These are phyloP conservation scores for Phytopythium cucurbitacearum DNA, from an alignment of 352 stramenopile genomes.

Conservation along the genomic window DNA sequence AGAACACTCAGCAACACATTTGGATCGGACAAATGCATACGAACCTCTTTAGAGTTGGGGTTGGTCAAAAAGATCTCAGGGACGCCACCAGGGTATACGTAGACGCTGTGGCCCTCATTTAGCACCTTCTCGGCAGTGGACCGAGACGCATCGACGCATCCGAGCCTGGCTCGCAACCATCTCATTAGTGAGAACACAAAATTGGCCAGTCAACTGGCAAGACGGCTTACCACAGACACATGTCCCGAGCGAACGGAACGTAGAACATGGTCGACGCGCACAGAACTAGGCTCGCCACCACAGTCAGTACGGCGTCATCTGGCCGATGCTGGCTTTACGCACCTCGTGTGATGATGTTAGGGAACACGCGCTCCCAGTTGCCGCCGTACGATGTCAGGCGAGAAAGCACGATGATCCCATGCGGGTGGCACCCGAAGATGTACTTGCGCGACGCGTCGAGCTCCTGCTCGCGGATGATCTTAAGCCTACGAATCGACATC, in stretches of 20 bases:
- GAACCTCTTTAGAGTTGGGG: conserved; percentile 41
- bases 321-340: conserved; percentile 8
- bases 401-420: conserved; percentile 50
- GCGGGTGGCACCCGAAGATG: conserved; percentile 49
- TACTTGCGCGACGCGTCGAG: conserved; percentile 25
- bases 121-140: conserved; percentile 37
- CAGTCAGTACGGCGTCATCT: background rate
- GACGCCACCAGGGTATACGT: conserved; percentile 41
- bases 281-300: conserved; percentile 21
- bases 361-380: conserved; percentile 39
- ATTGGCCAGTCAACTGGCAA: background rate
- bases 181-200: background rate
- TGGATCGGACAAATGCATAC: no score
- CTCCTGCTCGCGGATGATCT: conserved; percentile 33
- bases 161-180: conserved; percentile 6
- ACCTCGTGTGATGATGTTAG: conserved; percentile 17
- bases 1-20: no score
- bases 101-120: conserved; percentile 31
- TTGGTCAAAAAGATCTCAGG: conserved; percentile 40
- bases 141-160: conserved; percentile 33
- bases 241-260: conserved; percentile 47
- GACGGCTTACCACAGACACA: conserved; percentile 45
- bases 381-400: conserved; percentile 36
- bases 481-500: conserved; percentile 11
- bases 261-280: conserved; percentile 58